Conservation (phyloP, 352 stramenopile genomes). For the Thraustochytrium striatum region DNA sequence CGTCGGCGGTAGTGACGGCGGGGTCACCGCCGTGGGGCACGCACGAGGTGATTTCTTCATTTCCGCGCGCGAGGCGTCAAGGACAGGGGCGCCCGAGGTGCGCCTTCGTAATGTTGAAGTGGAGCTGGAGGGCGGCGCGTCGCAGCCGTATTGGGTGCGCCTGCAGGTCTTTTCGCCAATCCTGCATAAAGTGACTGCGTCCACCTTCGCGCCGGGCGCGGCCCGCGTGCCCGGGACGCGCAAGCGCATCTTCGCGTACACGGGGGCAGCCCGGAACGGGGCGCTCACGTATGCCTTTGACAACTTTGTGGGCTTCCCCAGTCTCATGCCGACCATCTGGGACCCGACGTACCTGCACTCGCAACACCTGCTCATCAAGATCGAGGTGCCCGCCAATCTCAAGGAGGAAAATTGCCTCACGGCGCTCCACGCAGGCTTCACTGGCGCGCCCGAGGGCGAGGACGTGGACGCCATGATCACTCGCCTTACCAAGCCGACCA, state of each 20-base stretch:
- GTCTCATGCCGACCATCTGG: conserved; percentile 4
- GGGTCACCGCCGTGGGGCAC: too few relatives aligned
- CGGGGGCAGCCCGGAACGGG: not conserved
- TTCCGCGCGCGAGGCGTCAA: not conserved
- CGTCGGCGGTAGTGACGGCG: too few relatives aligned
- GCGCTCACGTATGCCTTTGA: conserved; percentile 22
- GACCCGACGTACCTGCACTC: conserved; percentile 21
- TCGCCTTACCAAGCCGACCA: too few relatives aligned
- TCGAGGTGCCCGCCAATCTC: too few relatives aligned
- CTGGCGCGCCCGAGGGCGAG: too few relatives aligned
- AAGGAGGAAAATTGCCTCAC: too few relatives aligned
- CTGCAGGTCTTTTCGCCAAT: conserved; percentile 12
- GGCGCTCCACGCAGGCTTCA: too few relatives aligned
- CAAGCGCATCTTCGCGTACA: conserved; percentile 10
- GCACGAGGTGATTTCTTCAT: conserved; percentile 36
- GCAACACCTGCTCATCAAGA: not conserved
- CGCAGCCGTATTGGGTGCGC: conserved; percentile 1
- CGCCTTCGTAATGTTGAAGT: conserved; percentile 11
- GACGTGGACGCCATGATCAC: too few relatives aligned
- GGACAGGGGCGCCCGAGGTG: not conserved
- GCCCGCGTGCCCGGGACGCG: not conserved
- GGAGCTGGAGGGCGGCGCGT: not conserved
- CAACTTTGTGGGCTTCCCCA: not conserved
- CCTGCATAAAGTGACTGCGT: not conserved
- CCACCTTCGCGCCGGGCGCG: not conserved